phyloP scores from a whole-genome alignment of 805 yeast genomes.

The Yarrowia osloensis region DNA sequence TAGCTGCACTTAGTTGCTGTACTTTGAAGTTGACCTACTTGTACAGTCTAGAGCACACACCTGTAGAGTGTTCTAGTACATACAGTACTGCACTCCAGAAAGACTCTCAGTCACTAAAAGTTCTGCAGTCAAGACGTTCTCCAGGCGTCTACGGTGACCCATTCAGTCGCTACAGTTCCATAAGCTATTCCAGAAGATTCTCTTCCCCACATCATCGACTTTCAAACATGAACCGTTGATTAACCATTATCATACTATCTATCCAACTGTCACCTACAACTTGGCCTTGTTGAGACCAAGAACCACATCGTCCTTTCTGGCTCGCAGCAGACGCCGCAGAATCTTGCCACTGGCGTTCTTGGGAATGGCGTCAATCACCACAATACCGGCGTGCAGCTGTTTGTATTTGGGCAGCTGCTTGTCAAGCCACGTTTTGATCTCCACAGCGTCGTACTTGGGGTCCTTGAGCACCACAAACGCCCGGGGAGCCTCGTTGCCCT shows the following conservation, averaged over 20 bases:
- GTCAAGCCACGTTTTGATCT: constrained; percentile 37
- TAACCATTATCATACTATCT: neutral
- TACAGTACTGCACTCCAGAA: too few species aligned
- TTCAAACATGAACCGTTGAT: too few species aligned
- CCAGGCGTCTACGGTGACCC: too few species aligned
- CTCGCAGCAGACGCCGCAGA: constrained; percentile 84
- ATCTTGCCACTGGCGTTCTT: constrained; percentile 92
- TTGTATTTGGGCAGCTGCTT: constrained; percentile 39
- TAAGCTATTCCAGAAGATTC: too few species aligned
- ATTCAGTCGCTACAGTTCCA: too few species aligned
- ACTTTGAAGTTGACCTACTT: too few species aligned
- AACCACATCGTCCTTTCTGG: constrained; percentile 41
- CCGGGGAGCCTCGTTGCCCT: constrained; percentile 38
- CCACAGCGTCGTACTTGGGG: constrained; percentile 16
- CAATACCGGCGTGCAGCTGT: constrained; percentile 46
- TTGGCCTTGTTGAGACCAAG: constrained; percentile 32
- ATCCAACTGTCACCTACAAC: neutral
- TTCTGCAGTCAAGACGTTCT: too few species aligned
- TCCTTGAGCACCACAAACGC: constrained; percentile 36
- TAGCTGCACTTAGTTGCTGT: too few species aligned
- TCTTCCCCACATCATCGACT: too few species aligned
- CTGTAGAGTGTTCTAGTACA: too few species aligned
- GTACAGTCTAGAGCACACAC: too few species aligned
- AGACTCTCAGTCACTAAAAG: too few species aligned
- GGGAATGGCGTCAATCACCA: constrained; percentile 78